Evolutionary conservation across 2,329 filamentous ascomycete species (phyloP), one percentile per base, ranked within the genome.

Genomic region (Penicillium digitatum): DNA sequence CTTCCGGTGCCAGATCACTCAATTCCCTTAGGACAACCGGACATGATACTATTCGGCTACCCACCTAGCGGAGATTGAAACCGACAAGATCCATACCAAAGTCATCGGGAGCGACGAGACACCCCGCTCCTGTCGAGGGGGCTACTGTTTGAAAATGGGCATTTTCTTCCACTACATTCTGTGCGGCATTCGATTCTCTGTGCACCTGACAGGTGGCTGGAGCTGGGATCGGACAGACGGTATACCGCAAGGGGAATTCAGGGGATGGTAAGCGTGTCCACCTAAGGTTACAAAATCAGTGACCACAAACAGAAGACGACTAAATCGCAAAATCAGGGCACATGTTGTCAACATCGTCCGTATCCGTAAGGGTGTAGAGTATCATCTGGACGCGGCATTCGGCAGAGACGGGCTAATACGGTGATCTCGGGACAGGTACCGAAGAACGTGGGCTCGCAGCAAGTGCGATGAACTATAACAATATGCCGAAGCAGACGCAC

Each of bases 81-180:
- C 79, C 0, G 70, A 78, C n/a, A 60, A 68, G 44, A 69, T 82
- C 2, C 83, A 78, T 63, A 55, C 70, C 16, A 84, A 83, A 60
- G 74, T 82, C 45, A 70, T 84, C 40, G 64, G 69, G 3, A 2
- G 40, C 1, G 48, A 39, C 1, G 48, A 54, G 4, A 43, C 39
- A 1, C 14, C 35, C 9, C 56, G 56, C 2, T 73, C 75, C 2
- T 68, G 74, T 16, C 69, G 77, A 2, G 83, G 83, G 18, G 83
- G 83, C 0, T 86, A 86, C 66, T 86, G 82, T 70, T 82, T 86
- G 76, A 82, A 85, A 63, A 75, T 76, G 26, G 79, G 75, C 51
- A 75, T 83, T 39, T 74, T 86, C 20, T 83, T 84, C 61, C 76
- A 79, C 60, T 74, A 82, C 58, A 67, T 83, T 12, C 72, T 85